Evolutionary conservation across 768 basidiomycete genomes (phyloP).

Genomic region (Fomitopsis serialis): DNA sequence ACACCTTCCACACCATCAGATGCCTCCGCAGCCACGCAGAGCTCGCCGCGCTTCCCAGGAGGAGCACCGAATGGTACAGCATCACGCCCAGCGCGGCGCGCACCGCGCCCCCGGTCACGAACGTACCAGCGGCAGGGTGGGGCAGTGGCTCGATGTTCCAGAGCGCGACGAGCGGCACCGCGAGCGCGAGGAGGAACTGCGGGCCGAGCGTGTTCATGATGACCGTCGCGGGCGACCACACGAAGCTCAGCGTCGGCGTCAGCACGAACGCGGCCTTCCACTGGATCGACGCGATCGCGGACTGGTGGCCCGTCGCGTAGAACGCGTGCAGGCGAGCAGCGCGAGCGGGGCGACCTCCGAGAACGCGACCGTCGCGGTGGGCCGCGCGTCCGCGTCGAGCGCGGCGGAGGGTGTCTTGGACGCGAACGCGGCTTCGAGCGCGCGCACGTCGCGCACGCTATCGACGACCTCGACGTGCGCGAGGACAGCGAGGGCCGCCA

Average conservation of each 20-base stretch:
- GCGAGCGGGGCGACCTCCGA: slow-evolving; percentile 69
- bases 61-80: slow-evolving; percentile 59
- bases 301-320: slow-evolving; percentile 89
- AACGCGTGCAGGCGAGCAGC: slow-evolving; percentile 75
- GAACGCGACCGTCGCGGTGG: slow-evolving; percentile 40
- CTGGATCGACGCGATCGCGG: slow-evolving; percentile 83
- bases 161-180: slow-evolving; percentile 64
- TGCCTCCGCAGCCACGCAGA: slow-evolving; percentile 78
- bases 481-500: slow-evolving; percentile 62
- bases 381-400: slow-evolving; percentile 26
- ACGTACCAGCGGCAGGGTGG: slow-evolving; percentile 20
- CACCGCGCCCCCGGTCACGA: slow-evolving; percentile 34
- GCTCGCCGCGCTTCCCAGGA: slow-evolving; percentile 65
- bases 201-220: slow-evolving; percentile 75
- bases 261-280: slow-evolving; percentile 95
- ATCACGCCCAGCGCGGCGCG: slow-evolving; percentile 61
- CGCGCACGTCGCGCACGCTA: slow-evolving; percentile 67
- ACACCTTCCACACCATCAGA: slow-evolving; percentile 99
- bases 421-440: slow-evolving; percentile 46
- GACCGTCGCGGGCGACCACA: slow-evolving; percentile 70
- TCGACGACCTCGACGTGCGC: slow-evolving; percentile 78
- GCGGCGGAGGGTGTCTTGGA: slow-evolving; percentile 41
- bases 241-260: slow-evolving; percentile 60
- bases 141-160: slow-evolving; percentile 79
- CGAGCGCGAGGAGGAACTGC: slow-evolving; percentile 58